Evolutionary conservation across 257 asterid species (phyloP).

Genomic region (Galeopsis tetrahit): DNA sequence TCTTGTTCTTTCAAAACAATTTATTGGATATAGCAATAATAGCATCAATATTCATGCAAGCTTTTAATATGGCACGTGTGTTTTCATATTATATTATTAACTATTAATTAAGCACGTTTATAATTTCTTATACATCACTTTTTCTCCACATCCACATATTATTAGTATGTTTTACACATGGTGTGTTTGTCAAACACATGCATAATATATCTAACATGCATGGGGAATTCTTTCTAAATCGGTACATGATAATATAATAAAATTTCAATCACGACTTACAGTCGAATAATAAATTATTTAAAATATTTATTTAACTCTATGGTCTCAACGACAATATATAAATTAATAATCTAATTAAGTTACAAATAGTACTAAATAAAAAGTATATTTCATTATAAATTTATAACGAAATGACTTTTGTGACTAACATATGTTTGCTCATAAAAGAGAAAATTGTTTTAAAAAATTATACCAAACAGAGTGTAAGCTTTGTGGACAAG

Average conservation of each 20-base stretch:
- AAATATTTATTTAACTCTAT: no score
- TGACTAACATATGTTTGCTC: no score
- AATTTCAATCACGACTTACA: no score
- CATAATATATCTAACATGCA: background rate
- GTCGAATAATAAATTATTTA: no score
- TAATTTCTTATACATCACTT: background rate
- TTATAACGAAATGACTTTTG: no score
- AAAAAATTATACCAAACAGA: background rate
- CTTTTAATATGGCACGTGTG: background rate
- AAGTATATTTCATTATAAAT: background rate
- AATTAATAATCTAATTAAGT: no score
- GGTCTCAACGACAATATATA: background rate
- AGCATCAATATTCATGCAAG: background rate
- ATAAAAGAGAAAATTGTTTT: no score
- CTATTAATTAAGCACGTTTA: background rate
- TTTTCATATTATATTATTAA: background rate
- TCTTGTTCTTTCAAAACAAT: no score
- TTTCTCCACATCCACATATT: background rate
- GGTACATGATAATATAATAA: background rate
- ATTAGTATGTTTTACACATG: background rate
- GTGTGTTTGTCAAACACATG: conserved; percentile 1
- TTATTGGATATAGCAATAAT: background rate
- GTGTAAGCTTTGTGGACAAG: background rate
- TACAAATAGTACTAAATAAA: no score
- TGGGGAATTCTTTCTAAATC: background rate